Evolutionary conservation across 176 grass and related monocot genomes (phyloP), one percentile per base, ranked within the genome.

Genomic region (Ensete ventricosum): DNA sequence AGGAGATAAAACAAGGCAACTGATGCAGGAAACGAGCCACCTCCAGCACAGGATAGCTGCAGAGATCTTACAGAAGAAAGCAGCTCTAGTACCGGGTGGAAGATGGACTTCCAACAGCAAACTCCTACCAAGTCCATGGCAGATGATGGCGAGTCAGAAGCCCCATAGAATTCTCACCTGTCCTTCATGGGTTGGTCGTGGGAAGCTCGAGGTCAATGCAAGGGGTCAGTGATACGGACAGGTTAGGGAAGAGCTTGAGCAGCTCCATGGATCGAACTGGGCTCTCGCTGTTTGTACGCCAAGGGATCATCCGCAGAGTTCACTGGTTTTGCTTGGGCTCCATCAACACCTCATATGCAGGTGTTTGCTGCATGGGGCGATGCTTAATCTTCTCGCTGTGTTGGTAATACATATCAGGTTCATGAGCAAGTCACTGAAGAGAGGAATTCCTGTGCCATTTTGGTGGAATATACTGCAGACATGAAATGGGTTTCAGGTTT

Each of bases 351-450:
- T 29, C 66, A 50, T 8, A 70, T 70, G 67, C 8, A 48, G 21
- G 67, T 70, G 17, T 70, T 70, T 52, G 67, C 67, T 50, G 67
- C 43, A 2, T 52, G 67, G 67, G 43, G 8, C 9, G 67, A 70
- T 50, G 43, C 48, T 50, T 69, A 13, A 65, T 67, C 34, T 43
- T 43, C 34, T 43, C 24, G 34, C 34, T 29, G 4, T 4, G 34
- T 43, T 43, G 34, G 34, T 43, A 6, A 43, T 6, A 43, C 34
- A 43, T 43, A 6, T 43, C 34, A 43, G 4, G 4, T 43, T 43
- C 34, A 43, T 43, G 34, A 43, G 34, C 34, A 43, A 43, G 34
- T 43, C 34, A 5, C 34, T 4, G 34, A 43, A 43, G 34, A 43
- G 34, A 43, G 34, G 34, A 43, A 43, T 43, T 43, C 3, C 34